Evolutionary conservation across 225 moss, liverwort and hornwort species (phyloP), one percentile per base, ranked within the genome.

Genomic region (Thuidium tamariscinum): DNA sequence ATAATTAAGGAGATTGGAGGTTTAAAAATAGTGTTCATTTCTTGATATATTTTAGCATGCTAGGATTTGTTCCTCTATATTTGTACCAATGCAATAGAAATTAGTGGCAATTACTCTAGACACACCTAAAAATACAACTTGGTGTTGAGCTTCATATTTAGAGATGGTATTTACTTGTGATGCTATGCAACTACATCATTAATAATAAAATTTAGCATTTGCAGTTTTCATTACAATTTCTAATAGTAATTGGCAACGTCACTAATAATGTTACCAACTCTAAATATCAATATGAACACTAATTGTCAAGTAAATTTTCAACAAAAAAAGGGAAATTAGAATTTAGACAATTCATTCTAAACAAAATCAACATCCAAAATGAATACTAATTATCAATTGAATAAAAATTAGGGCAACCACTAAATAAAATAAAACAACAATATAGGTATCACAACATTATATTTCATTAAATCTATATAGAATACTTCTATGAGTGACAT

Each of bases 1-100:
- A n/a, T n/a, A n/a, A n/a, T n/a, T 21, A 21, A 36, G 11, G 21
- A 3, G 0, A 21, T 66, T 36, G 0, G 1, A 3, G 1, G 3
- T 1, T 21, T 5, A 1, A 0, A 66, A 66, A 67, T 4, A 67
- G 21, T 4, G 4, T 6, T 37, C 23, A 39, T 11, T 2, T 52
- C 3, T 1, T 13, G 0, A 39, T 23, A 13, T 39, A 5, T 39
- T 67, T 39, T 68, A 68, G 22, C 7, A 0, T 23, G 2, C 2
- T 6, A 37, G 22, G 37, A 7, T 67, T 68, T 0, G 0, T 39
- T 66, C 12, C 1, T 68, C 13, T 2, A 39, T 20, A 22, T 39
- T 66, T 66, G 20, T 4, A 0, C 6, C 36, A 66, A 14, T 23
- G 8, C 25, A 39, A 39, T 39, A 0, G 39, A 39, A 36, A 13